phyloP scores from a whole-genome alignment of 805 yeast species.

The Candida caryicola region DNA sequence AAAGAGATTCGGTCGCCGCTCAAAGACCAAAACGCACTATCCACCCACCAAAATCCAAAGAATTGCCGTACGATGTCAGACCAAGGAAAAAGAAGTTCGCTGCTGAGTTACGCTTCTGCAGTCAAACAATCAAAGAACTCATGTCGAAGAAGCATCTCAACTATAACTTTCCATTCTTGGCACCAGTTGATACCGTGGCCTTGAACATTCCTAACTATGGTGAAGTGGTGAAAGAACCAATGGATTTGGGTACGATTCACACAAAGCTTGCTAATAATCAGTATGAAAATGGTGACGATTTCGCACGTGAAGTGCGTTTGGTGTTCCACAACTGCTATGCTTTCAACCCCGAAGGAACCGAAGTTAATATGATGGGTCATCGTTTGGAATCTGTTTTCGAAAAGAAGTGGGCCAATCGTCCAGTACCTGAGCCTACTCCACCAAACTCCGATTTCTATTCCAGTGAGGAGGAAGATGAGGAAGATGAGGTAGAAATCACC shows the following conservation, averaged over 20 bases:
- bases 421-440: slow-evolving; percentile 64
- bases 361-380: slow-evolving; percentile 94
- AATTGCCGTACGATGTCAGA: slow-evolving; percentile 83
- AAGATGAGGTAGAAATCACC: slow-evolving; percentile 56
- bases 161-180: slow-evolving; percentile 84
- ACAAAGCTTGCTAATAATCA: slow-evolving; percentile 79
- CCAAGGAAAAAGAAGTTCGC: slow-evolving; percentile 92
- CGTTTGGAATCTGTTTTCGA: slow-evolving; percentile 82
- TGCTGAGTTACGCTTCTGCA: slow-evolving; percentile 84
- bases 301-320: slow-evolving; percentile 76
- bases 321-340: slow-evolving; percentile 86
- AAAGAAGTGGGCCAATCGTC: slow-evolving; percentile 76
- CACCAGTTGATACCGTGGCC: slow-evolving; percentile 94
- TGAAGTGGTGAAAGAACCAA: slow-evolving; percentile 85
- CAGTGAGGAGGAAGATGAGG: slow-evolving; percentile 32
- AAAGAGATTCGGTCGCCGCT: slow-evolving; percentile 65
- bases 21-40: slow-evolving; percentile 94
- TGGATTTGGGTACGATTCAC: slow-evolving; percentile 88
- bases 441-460: slow-evolving; percentile 43
- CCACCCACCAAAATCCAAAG: slow-evolving; percentile 94
- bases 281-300: slow-evolving; percentile 85
- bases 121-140: slow-evolving; percentile 77
- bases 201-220: slow-evolving; percentile 87
- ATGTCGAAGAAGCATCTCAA: slow-evolving; percentile 78
- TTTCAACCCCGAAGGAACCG: slow-evolving; percentile 96